Conservation (phyloP, 228 moss, liverwort and hornwort genomes). For the Sphagnum fallax region DNA sequence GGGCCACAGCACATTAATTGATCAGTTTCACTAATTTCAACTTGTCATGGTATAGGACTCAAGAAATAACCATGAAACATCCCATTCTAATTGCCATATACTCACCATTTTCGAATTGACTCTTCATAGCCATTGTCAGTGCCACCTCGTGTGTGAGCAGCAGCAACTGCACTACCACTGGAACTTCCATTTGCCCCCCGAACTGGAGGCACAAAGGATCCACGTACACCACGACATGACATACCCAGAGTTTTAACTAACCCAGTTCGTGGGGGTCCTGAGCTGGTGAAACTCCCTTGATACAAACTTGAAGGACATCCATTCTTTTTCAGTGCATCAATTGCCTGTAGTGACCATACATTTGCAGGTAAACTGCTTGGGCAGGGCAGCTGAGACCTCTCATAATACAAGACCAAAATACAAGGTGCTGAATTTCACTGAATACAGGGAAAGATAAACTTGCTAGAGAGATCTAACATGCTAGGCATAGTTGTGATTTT, state of each 20-base stretch:
- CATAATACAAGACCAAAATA: no score
- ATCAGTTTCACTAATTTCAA: no score
- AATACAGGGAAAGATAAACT: no score
- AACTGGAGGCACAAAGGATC: conserved; percentile 83
- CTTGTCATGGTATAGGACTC: no score
- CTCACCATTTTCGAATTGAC: conserved; percentile 81
- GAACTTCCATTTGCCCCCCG: conserved; percentile 41
- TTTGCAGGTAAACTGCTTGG: no score
- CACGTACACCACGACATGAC: conserved; percentile 78
- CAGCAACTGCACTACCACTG: conserved; percentile 43
- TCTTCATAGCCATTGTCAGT: conserved; percentile 57
- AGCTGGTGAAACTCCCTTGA: conserved; percentile 40
- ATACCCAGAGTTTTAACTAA: conserved; percentile 78
- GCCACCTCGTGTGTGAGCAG: conserved; percentile 50
- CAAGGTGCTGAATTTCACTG: no score
- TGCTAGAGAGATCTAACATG: no score
- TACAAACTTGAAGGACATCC: conserved; percentile 34
- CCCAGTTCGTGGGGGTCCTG: conserved; percentile 36
- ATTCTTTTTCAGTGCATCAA: conserved; percentile 60
- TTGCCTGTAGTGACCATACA: conserved; percentile 25
- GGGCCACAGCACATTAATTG: no score
- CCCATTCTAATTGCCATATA: neutral
- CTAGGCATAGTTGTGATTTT: no score
- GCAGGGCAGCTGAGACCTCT: no score
- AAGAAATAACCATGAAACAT: no score